phyloP scores from a whole-genome alignment of 345 rosid species.

The Luvunga scandens region DNA sequence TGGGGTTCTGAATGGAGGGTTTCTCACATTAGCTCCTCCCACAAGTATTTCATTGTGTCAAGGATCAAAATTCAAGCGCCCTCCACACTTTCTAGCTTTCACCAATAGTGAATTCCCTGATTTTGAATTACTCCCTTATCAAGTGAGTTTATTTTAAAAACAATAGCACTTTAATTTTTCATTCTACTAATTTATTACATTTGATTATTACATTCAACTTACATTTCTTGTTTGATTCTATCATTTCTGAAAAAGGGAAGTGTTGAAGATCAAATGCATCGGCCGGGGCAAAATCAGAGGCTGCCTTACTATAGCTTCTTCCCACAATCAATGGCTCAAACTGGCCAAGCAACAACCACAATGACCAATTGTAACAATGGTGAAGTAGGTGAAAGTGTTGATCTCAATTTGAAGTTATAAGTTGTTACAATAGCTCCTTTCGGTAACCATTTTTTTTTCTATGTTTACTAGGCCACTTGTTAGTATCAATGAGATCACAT shows the following conservation, averaged over 20 bases:
- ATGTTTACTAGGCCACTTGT: not conserved
- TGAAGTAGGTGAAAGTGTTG: conserved; percentile 41
- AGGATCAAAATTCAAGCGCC: conserved; percentile 24
- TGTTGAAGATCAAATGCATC: conserved; percentile 21
- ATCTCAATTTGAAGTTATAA: conserved; percentile 52
- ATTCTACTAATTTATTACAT: not conserved
- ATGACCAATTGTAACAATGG: conserved; percentile 18
- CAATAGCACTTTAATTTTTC: not conserved
- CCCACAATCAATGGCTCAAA: conserved; percentile 29
- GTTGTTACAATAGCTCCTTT: not conserved
- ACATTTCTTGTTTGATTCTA: not conserved
- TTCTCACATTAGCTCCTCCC: conserved; percentile 52
- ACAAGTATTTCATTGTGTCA: conserved; percentile 11
- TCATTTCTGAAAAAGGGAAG: conserved; percentile 22
- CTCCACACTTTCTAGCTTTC: conserved; percentile 20
- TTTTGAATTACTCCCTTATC: conserved; percentile 33
- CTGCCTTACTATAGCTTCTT: conserved; percentile 43
- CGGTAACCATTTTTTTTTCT: not conserved
- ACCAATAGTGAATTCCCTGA: conserved; percentile 18
- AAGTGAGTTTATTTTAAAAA: conserved; percentile 32
- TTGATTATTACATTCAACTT: not conserved
- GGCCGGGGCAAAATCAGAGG: conserved; percentile 19
- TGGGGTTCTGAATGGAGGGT: conserved; percentile 28
- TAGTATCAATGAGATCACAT: not conserved
- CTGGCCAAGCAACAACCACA: conserved; percentile 19